A percentile compares a stretch with the other conserved stretches of the same genome.
Evolutionary conservation across 306 rosid genomes (phyloP).

Genomic region (Purshia tridentata): DNA sequence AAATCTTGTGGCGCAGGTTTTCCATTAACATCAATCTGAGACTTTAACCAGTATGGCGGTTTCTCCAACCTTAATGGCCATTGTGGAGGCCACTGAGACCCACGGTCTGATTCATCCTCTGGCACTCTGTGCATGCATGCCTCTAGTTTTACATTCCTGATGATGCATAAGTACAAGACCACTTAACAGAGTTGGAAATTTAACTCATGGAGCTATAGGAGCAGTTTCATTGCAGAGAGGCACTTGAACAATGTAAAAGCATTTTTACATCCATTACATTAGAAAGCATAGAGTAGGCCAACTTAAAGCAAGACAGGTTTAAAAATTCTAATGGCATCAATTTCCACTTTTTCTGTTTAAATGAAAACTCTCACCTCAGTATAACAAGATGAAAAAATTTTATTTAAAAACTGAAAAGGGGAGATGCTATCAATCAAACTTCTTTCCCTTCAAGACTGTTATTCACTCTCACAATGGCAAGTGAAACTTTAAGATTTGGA

Average conservation of each 20-base stretch:
- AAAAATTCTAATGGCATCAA: neutral
- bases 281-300: neutral
- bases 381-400: neutral
- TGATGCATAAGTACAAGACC: conserved; percentile 22
- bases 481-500: neutral
- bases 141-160: conserved; percentile 69
- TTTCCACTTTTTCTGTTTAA: conserved; percentile 2
- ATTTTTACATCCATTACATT: conserved; percentile 8
- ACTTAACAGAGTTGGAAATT: neutral
- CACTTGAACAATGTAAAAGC: conserved; percentile 1
- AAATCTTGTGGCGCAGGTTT: conserved; percentile 60
- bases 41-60: conserved; percentile 77
- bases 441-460: neutral
- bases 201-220: neutral
- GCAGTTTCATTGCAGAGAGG: neutral
- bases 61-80: conserved; percentile 83
- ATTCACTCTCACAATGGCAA: neutral
- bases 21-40: conserved; percentile 57
- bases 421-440: neutral
- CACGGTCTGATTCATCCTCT: conserved; percentile 49
- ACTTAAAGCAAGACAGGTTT: neutral
- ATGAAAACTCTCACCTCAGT: neutral
- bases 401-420: neutral
- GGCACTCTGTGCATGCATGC: conserved; percentile 76
- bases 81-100: conserved; percentile 64